Evolutionary conservation across 1,284 basidiomycete species (phyloP).

Genomic region (Ustilago loliicola): DNA sequence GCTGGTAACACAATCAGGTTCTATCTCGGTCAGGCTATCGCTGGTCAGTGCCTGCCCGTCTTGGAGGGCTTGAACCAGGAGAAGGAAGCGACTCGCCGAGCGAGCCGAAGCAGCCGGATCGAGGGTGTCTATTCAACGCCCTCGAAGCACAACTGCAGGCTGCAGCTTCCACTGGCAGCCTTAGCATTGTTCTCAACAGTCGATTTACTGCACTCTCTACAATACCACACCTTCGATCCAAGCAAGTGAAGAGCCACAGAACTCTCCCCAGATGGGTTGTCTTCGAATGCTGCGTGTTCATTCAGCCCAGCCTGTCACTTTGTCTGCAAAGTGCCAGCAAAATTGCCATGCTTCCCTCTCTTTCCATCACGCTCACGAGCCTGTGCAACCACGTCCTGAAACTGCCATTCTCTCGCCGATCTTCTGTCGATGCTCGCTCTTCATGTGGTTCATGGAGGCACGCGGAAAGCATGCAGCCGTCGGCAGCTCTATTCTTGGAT

Average conservation of each 20-base stretch:
- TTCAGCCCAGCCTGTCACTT: constrained; percentile 19
- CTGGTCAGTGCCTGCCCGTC: background rate
- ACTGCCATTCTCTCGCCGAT: background rate
- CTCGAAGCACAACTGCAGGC: constrained; percentile 3
- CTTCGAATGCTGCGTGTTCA: background rate
- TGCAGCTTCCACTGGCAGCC: background rate
- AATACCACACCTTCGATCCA: background rate
- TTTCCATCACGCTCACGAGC: background rate
- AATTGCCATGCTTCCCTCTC: background rate
- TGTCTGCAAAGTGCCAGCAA: background rate
- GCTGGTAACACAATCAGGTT: background rate
- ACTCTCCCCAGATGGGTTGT: background rate
- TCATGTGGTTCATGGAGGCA: background rate
- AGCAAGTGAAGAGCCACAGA: background rate
- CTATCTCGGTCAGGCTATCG: background rate
- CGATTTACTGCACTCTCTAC: background rate
- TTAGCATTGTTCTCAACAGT: background rate
- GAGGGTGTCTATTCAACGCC: background rate
- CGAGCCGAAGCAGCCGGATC: background rate
- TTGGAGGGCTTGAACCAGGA: background rate
- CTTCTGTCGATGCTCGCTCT: background rate
- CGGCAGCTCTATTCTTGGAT: background rate
- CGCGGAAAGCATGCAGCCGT: constrained; percentile 9
- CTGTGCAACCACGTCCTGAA: background rate
- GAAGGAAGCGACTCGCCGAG: background rate